These are phyloP conservation scores for Xylaria longipes DNA, from an alignment of 495 filamentous ascomycete genomes.

Conservation along the genomic window DNA sequence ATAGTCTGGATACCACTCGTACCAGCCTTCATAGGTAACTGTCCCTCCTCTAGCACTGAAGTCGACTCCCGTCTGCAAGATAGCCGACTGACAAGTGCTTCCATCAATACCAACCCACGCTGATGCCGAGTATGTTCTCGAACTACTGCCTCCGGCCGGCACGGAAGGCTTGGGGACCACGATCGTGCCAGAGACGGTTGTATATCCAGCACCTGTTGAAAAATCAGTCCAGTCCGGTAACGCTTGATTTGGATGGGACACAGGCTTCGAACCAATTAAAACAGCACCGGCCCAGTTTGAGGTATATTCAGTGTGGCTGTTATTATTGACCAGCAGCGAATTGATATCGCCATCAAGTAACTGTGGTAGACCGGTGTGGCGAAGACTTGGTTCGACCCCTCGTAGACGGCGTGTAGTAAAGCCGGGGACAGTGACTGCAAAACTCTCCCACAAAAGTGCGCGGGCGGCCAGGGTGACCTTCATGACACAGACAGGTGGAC, in stretches of 20 bases:
- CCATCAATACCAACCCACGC: constrained; percentile 72
- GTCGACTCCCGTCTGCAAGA: constrained; percentile 68
- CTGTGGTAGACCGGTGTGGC: constrained; percentile 31
- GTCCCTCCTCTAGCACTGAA: constrained; percentile 51
- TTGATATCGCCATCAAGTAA: constrained; percentile 24
- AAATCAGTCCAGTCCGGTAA: background rate
- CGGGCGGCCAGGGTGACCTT: constrained; percentile 29
- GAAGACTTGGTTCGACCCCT: constrained; percentile 21
- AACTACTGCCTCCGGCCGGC: constrained; percentile 48
- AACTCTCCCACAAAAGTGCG: constrained; percentile 29
- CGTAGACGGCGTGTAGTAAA: constrained; percentile 29
- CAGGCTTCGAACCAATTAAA: constrained; percentile 44
- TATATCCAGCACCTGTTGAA: constrained; percentile 51
- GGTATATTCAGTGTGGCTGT: constrained; percentile 49
- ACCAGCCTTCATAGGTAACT: constrained; percentile 63
- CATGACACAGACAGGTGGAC: constrained; percentile 23
- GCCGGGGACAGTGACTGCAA: constrained; percentile 31
- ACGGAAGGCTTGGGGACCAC: constrained; percentile 59
- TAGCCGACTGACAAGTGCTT: constrained; percentile 61
- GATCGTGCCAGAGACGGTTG: constrained; percentile 60
- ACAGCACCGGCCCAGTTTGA: constrained; percentile 69
- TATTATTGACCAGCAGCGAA: constrained; percentile 23
- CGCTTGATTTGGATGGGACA: background rate
- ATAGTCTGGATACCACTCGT: constrained; percentile 66
- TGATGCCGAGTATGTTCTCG: constrained; percentile 55